Base-by-base conservation (phyloP, 2,329 filamentous ascomycete genomes). In the Botryotinia globosa region DNA sequence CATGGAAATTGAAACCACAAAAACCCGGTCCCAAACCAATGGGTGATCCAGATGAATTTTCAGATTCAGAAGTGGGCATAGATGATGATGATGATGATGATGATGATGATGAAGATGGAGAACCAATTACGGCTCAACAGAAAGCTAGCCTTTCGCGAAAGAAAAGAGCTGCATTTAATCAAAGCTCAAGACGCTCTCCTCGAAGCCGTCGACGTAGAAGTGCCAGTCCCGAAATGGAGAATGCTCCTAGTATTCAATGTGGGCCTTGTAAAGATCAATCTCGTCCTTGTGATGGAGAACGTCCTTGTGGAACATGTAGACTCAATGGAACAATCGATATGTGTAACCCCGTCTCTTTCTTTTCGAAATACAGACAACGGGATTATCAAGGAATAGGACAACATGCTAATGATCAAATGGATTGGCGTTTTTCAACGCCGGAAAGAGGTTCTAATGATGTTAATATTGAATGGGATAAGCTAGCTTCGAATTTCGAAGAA, bases 241-340 rank as follows among this genome's bases (percentile, higher is more conserved):
- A 4, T 10, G 8, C n/a, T 4, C 25, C 25, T 16, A 56, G 22
- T 29, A 56, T 22, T 14, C 34, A 42, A 56, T 67, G 65, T 29
- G 5, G 3, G 9, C 69, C 61, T 25, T 71, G 69, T n/a, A 56
- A 32, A 37, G 44, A 65, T 42, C 69, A 32, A 54, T 34, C 69
- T 14, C 32, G 45, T 8, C 59, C 65, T 16, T 71, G 69, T 12
- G 69, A 71, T 34, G 69, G 59, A 14, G 37, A 54, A 25, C 34
- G 18, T 34, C 59, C 59, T 44, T 71, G 69, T 7, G 45, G 59
- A 51, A 54, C 69, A 4, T 71, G 69, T 18, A 39, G 7, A 7
- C 4, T 54, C 1, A 65, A 65, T 34, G 59, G 61, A 20, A 42
- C 18, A 32, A 20, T 32, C 18, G 45, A 66, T 16, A 54, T 71